Evolutionary conservation across 495 filamentous ascomycete genomes (phyloP), one percentile per base, ranked within the genome.

Genomic region (Podospora conica): DNA sequence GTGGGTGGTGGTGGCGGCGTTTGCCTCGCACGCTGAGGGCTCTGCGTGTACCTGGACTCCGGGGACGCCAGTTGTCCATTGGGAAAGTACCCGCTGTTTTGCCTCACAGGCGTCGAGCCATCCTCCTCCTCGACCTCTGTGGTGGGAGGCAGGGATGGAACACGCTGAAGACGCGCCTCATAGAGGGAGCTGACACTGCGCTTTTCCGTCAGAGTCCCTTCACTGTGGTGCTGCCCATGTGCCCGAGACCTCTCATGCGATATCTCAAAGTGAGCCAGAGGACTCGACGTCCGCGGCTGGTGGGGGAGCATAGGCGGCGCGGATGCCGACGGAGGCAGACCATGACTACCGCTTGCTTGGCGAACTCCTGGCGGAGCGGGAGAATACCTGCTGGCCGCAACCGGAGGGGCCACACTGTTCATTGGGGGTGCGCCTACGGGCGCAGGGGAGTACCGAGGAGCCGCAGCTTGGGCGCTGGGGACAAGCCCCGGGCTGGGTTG

Each of bases 211-310:
- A 78, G 70, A 61, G 71, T 66, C 54, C 66, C 57, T n/a, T 77
- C 75, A 25, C 69, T 69, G 60, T 77, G 79, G 53, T 64, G 63
- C n/a, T 11, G 74, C 63, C 56, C 70, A 57, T 73, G 71, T 8
- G 77, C 63, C 53, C 77, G 74, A 3, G 76, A 27, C 65, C 70
- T 74, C 66, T 83, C 82, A 60, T 79, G 76, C 24, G 76, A 80
- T 20, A 81, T 75, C 71, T 84, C 78, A 53, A 83, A 85, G 70
- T 93, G 87, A 21, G 91, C 93, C 28, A 96, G 80, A 11, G 91
- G 92, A 71, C 92, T 96, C 21, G 90, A 95, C 21, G 91, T 95
- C 61, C 91, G 86, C 9, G 92, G 91, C 64, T 91, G 91, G 75
- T 92, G 92, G 12, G 89, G 83, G 70, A 92, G 78, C 5, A 82